Evolutionary conservation across 768 basidiomycete genomes (phyloP), one percentile per base, ranked within the genome.

Genomic region (Panaeolus papilionaceus): DNA sequence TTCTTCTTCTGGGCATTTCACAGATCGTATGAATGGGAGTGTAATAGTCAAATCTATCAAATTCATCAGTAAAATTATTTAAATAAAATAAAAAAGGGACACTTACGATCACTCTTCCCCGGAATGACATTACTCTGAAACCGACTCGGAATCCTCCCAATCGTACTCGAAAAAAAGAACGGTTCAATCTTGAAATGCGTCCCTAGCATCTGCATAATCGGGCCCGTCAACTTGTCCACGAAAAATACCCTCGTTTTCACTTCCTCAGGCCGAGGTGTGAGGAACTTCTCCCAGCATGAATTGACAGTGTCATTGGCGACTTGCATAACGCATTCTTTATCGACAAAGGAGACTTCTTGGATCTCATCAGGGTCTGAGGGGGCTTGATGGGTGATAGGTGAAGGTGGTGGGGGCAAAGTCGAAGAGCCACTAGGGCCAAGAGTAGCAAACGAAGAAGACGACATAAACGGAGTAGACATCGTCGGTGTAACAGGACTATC

Each of bases 141-240:
- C 66, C 87, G 80, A 14, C 85, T 80, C 11, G 88, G 88, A 71
- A 88, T 89, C 85, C 85, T 86, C 54, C 86, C 85, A 6, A 87
- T 73, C 1, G 87, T 85, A 0, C 88, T 89, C 0, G 87, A 86
- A 73, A 89, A 90, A 72, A 86, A 90, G 74, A 90, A 89, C 0
- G 89, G 89, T 68, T 89, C 89, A 66, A 89, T 79, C 49, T 79
- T 79, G 65, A 86, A 88, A 80, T 74, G 83, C 0, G 82, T 80
- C 14, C 88, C 88, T 6, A 89, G 76, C 81, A 88, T 87, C 70
- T 86, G 82, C 37, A 88, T 71, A 14, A 86, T 83, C 10, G 83
- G 80, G 5, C 82, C 80, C 0, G 82, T 79, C 67, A 86, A 74
- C 65, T 82, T 79, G 38, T 86, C 80, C 0, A 88, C 75, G 66